Percentiles rank a stretch among this genome's conserved stretches.
Evolutionary conservation across 805 yeast species (phyloP).

Genomic region (Saturnispora sanitii): DNA sequence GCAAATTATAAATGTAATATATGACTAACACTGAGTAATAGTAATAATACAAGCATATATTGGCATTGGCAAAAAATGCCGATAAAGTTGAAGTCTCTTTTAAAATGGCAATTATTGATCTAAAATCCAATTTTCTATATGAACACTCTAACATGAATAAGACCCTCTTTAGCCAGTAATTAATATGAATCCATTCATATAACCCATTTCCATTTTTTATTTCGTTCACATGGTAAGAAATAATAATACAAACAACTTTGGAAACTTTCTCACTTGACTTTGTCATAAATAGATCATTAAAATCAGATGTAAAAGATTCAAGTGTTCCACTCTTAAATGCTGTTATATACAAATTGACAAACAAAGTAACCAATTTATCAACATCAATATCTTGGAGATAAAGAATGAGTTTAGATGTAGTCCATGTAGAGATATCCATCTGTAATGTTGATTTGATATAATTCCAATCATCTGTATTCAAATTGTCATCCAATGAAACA

Average conservation of each 20-base stretch:
- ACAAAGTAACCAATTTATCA: constrained; percentile 4
- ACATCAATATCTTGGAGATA: constrained; percentile 16
- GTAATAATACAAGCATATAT: constrained; percentile 10
- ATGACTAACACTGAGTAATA: constrained; percentile 9
- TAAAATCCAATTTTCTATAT: constrained; percentile 13
- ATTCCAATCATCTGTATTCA: constrained; percentile 18
- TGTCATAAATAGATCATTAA: neutral
- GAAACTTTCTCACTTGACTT: neutral
- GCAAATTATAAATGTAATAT: constrained; percentile 16
- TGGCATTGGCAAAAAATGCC: constrained; percentile 1
- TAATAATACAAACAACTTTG: constrained; percentile 10
- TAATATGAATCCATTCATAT: constrained; percentile 21
- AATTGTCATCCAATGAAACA: constrained; percentile 15
- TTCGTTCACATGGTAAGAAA: constrained; percentile 15
- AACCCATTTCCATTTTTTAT: constrained; percentile 4
- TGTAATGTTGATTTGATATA: constrained; percentile 11
- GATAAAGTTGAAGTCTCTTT: constrained; percentile 11
- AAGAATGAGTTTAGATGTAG: constrained; percentile 19
- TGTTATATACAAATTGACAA: constrained; percentile 3
- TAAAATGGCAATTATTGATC: constrained; percentile 15
- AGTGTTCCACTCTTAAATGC: constrained; percentile 1
- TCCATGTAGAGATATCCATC: constrained; percentile 8
- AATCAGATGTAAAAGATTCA: neutral
- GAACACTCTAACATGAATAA: constrained; percentile 4
- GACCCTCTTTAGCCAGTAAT: constrained; percentile 19